These are phyloP conservation scores for Didymella arachidicola DNA, from an alignment of 2,329 filamentous ascomycete genomes.

Conservation along the genomic window DNA sequence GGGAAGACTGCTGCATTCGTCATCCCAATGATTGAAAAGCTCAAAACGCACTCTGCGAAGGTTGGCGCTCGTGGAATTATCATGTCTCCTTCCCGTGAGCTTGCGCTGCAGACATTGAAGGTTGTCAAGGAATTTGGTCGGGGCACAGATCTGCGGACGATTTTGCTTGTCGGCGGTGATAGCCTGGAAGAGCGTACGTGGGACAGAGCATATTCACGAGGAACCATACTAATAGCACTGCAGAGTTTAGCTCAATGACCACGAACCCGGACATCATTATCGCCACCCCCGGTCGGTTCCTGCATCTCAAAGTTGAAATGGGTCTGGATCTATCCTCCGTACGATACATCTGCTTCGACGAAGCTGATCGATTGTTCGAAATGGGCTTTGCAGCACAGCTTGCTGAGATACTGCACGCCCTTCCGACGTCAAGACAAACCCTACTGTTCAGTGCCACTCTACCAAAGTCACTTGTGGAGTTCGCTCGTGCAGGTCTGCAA, in stretches of 20 bases:
- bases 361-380: slow-evolving; percentile 95
- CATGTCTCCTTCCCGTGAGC: slow-evolving; percentile 89
- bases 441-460: slow-evolving; percentile 94
- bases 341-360: slow-evolving; percentile 94
- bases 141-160: slow-evolving; percentile 90
- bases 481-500: slow-evolving; percentile 89
- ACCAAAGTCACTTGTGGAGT: slow-evolving; percentile 93
- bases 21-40: slow-evolving; percentile 94
- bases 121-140: slow-evolving; percentile 93
- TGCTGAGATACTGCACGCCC: slow-evolving; percentile 87
- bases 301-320: slow-evolving; percentile 99
- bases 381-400: slow-evolving; percentile 97
- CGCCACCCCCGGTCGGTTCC: slow-evolving; percentile 92
- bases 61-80: slow-evolving; percentile 88
- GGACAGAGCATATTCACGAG: not conserved
- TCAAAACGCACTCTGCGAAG: slow-evolving; percentile 85
- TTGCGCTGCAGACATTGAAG: slow-evolving; percentile 93
- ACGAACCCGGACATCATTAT: slow-evolving; percentile 97
- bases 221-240: slow-evolving; percentile 8
- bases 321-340: slow-evolving; percentile 87
- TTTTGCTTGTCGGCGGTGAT: slow-evolving; percentile 92
- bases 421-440: slow-evolving; percentile 86
- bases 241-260: slow-evolving; percentile 85
- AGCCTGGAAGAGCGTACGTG: slow-evolving; percentile 79
- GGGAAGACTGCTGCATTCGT: slow-evolving; percentile 99